Evolutionary conservation across 257 asterid species (phyloP).

Genomic region (Schizonepeta tenuifolia): DNA sequence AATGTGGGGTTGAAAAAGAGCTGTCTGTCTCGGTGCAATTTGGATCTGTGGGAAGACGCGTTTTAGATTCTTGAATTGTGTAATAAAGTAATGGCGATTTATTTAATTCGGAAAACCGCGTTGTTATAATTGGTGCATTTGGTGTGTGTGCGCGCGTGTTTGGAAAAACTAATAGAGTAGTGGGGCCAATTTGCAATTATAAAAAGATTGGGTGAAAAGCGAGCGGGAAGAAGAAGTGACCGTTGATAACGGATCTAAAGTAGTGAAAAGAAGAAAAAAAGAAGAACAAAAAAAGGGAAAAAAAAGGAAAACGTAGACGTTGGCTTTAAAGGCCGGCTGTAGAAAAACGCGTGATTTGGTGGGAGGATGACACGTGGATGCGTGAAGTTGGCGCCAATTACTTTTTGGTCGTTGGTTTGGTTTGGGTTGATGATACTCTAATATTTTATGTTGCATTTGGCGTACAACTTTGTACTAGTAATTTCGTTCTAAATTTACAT

Average conservation of each 20-base stretch:
- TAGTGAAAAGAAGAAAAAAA: neutral
- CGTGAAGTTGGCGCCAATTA: slow-evolving; percentile 15
- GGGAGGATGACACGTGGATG: slow-evolving; percentile 36
- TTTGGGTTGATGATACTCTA: neutral
- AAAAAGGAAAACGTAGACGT: slow-evolving; percentile 14
- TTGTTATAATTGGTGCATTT: slow-evolving; percentile 39
- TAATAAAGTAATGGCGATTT: slow-evolving; percentile 6
- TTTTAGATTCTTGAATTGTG: slow-evolving; percentile 17
- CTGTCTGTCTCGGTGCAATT: slow-evolving; percentile 32
- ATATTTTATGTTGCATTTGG: slow-evolving; percentile 6
- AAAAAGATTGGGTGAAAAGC: slow-evolving; percentile 1
- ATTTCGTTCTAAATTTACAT: neutral
- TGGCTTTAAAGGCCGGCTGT: slow-evolving; percentile 33
- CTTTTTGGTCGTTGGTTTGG: slow-evolving; percentile 6
- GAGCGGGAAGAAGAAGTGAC: slow-evolving; percentile 28
- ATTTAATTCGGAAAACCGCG: slow-evolving; percentile 39
- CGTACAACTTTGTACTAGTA: neutral
- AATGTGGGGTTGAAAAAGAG: slow-evolving; percentile 23
- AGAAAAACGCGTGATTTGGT: slow-evolving; percentile 38
- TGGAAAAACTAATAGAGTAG: slow-evolving; percentile 20
- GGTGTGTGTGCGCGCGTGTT: slow-evolving; percentile 31
- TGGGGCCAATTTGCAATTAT: slow-evolving; percentile 34
- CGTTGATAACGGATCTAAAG: slow-evolving; percentile 51
- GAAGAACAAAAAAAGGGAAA: too few species aligned
- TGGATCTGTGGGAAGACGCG: slow-evolving; percentile 36